Base-by-base conservation (phyloP, 371 early-diverging fungal species). In the Mortierella sp. region DNA sequence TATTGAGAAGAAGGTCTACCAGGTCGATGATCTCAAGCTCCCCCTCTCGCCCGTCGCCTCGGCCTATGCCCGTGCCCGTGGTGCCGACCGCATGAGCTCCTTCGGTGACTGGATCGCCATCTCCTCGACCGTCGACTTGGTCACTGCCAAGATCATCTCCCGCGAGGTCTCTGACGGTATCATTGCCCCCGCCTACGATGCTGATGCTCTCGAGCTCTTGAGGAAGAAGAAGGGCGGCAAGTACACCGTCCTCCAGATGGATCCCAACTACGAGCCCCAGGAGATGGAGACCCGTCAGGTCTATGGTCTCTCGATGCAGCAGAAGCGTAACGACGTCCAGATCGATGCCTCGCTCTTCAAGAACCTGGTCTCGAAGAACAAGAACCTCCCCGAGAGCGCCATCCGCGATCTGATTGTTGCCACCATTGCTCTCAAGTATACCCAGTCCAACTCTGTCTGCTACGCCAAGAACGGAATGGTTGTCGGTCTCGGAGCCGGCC, bases 51-150 rank as follows among this genome's bases (percentile, higher is more conserved):
- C 95, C 53, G 88, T 95, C 68, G 96, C 96, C 63, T 79, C 87
- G 47, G 96, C 96, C 31, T 96, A 96, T 85, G 95, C 97, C 63
- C 94, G 96, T 81, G 97, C 97, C 47, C 92, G 97, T 77, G 95
- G 96, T 16, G 98, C 97, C 64, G 99, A 99, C 86, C 96, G 99
- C 85, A 99, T 99, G 99, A 96, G 97, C 70, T 96, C 96, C 41
- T 99, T 99, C 72, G 99, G 98, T 82, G 99, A 99, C 89, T 99
- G 97, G 93, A 95, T 97, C 79, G 98, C 97, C 66, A 89, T 99
- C 34, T 95, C 95, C 66, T 95, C 95, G 82, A 90, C 86, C 44
- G 95, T 95, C 74, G 99, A 99, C 87, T 90, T 94, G 75, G 93
- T 92, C 39, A 99, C 99, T n/a, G 99, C 99, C 73, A 91, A 91